phyloP scores from a whole-genome alignment of 805 yeast genomes.

The Pichia insulana region DNA sequence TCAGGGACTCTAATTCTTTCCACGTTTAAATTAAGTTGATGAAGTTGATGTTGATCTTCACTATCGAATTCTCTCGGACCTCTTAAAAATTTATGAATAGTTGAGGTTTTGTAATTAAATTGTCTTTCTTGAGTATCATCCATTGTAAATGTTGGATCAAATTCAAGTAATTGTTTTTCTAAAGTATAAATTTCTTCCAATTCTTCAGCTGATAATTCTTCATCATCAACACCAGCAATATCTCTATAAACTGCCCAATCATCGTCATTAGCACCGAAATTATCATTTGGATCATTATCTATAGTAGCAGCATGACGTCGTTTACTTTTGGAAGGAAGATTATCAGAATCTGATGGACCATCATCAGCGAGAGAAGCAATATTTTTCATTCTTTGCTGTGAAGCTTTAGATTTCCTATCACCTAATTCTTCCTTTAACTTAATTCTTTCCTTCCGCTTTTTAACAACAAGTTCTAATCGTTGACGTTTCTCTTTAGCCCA shows the following conservation, averaged over 20 bases:
- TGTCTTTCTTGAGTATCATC: conserved; percentile 79
- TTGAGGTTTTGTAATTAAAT: conserved; percentile 76
- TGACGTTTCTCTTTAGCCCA: conserved; percentile 73
- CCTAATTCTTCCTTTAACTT: conserved; percentile 68
- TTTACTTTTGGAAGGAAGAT: conserved; percentile 26
- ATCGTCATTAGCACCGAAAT: conserved; percentile 90
- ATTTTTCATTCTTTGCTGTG: conserved; percentile 86
- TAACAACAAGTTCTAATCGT: conserved; percentile 51
- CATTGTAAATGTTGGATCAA: conserved; percentile 76
- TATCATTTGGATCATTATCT: conserved; percentile 87
- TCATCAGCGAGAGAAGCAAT: conserved; percentile 83
- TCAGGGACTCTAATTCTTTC: conserved; percentile 93
- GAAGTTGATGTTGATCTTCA: conserved; percentile 75
- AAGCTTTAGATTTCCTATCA: conserved; percentile 84
- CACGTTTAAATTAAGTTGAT: conserved; percentile 82
- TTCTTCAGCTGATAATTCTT: conserved; percentile 73
- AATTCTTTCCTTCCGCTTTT: conserved; percentile 54
- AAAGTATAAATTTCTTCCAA: conserved; percentile 48
- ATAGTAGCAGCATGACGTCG: conserved; percentile 55
- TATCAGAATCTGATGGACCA: conserved; percentile 17
- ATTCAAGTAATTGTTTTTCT: conserved; percentile 69
- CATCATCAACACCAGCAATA: conserved; percentile 65
- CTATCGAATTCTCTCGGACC: conserved; percentile 85
- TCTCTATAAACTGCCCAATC: conserved; percentile 92
- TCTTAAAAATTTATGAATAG: conserved; percentile 73